Evolutionary conservation across 2,329 filamentous ascomycete genomes (phyloP), one percentile per base, ranked within the genome.

Genomic region (Fusarium liriodendri): DNA sequence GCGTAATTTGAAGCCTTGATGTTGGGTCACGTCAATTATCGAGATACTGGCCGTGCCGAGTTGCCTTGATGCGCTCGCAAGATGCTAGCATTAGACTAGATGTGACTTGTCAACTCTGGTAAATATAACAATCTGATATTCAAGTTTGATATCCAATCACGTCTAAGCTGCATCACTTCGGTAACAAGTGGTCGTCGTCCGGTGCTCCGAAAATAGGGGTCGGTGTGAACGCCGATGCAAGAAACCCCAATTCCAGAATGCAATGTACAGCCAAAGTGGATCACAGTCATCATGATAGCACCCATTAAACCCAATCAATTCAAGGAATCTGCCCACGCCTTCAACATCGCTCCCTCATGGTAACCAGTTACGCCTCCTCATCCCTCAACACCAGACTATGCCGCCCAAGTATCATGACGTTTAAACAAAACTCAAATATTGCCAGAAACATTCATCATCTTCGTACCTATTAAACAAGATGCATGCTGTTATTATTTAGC

Each of bases 401-500:
- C 64, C 42, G 13, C 42, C 55, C 54, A 54, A 37, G 14, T 29
- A 27, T 50, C 5, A 29, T 33, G 25, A 63, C n/a, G 22, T 29
- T 29, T 20, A 33, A 18, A 40, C 13, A 20, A 10, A 52, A 50
- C 45, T 27, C 25, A 29, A 10, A 32, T n/a, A 32, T 32, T 29
- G 16, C 47, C 47, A 52, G 18, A 32, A 52, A 7, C 5, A 25
- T 13, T 20, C 33, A 25, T 47, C 4, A 52, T 47, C 13, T 42
- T 29, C 14, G 38, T 59, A 33, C 16, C 32, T 20, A 66, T 57
- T 25, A 63, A 18, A 47, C 27, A 13, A 70, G 42, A 45, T 76
- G 76, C 29, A 76, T 63, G 35, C 65, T 72, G 2, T 62, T 72
- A 10, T 18, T 52, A 32, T 52, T 52, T 27, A 52, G 18, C 47